Conservation (phyloP, 2,329 filamentous ascomycete species). For the Clarireedia monteithiana region DNA sequence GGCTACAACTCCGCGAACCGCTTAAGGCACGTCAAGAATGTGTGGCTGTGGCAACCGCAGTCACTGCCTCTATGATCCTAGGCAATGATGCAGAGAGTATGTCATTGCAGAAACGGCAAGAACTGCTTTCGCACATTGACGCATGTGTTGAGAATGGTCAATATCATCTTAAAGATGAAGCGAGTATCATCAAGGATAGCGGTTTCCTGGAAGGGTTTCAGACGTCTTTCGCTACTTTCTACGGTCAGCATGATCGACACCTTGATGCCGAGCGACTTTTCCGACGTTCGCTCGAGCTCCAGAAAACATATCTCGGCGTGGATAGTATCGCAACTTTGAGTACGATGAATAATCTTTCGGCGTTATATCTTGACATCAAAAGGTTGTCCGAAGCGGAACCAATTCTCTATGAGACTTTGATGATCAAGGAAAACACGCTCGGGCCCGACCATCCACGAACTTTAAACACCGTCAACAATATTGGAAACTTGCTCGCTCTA, state of each 20-base stretch:
- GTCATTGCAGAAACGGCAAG: background rate
- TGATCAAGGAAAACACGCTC: background rate
- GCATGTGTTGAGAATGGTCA: constrained; percentile 1
- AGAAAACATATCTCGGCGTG: constrained; percentile 3
- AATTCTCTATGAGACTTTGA: constrained; percentile 6
- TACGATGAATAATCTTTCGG: constrained; percentile 24
- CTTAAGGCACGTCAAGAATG: background rate
- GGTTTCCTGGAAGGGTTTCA: background rate
- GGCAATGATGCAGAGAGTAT: background rate
- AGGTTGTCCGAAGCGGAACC: constrained; percentile 23
- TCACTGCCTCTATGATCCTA: background rate
- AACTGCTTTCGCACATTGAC: constrained; percentile 3
- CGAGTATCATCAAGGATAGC: constrained; percentile 8
- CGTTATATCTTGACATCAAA: constrained; percentile 23
- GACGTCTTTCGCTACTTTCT: constrained; percentile 9
- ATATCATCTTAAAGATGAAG: background rate
- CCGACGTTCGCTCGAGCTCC: constrained; percentile 7
- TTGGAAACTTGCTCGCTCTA: constrained; percentile 27
- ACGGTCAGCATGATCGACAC: constrained; percentile 2
- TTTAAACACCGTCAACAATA: constrained; percentile 14
- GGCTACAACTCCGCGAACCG: background rate
- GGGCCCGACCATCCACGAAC: constrained; percentile 16
- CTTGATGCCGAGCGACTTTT: constrained; percentile 17
- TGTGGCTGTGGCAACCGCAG: background rate
- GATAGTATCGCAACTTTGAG: constrained; percentile 10